A percentile compares a stretch with the other conserved stretches of the same genome.
Conservation (phyloP, 768 basidiomycete genomes). For the Sutorius australiensis region DNA sequence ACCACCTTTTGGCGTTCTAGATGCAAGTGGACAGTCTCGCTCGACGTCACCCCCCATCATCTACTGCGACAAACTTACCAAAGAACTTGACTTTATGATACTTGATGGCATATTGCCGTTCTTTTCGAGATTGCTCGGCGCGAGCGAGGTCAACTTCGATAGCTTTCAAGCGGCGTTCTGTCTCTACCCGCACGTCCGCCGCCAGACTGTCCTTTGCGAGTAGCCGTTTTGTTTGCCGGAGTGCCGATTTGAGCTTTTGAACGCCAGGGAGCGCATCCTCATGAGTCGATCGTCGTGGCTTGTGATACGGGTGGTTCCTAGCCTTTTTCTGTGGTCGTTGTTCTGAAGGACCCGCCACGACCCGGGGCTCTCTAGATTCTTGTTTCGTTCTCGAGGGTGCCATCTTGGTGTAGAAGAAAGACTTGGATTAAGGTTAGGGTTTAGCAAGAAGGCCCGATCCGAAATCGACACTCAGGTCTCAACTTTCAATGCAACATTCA, state of each 20-base stretch:
- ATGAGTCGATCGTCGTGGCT: background rate
- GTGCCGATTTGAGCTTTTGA: conserved; percentile 79
- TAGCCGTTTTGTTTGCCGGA: conserved; percentile 80
- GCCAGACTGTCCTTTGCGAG: conserved; percentile 83
- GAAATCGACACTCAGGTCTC: too few relatives aligned
- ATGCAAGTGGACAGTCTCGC: background rate
- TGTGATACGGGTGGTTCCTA: conserved; percentile 13
- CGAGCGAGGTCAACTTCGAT: conserved; percentile 70
- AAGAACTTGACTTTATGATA: conserved; percentile 97
- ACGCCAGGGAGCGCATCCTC: conserved; percentile 52
- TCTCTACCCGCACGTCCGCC: conserved; percentile 78
- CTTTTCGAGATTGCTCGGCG: conserved; percentile 61
- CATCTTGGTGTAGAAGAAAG: conserved; percentile 7
- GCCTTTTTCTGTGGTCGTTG: conserved; percentile 12
- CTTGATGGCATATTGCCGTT: conserved; percentile 65
- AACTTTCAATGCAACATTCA: background rate
- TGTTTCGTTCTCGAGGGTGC: conserved; percentile 16
- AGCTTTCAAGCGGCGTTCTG: conserved; percentile 72
- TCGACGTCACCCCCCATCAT: background rate
- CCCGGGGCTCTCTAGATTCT: background rate
- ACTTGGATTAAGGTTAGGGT: conserved; percentile 19
- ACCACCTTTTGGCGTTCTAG: conserved; percentile 84
- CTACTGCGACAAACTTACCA: conserved; percentile 45
- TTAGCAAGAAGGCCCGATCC: background rate
- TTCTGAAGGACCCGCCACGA: conserved; percentile 12